A percentile compares a stretch with the other conserved stretches of the same genome.
These are phyloP conservation scores for Pseudophaeomoniella oleicola DNA, from an alignment of 2,329 filamentous ascomycete genomes.

Conservation along the genomic window DNA sequence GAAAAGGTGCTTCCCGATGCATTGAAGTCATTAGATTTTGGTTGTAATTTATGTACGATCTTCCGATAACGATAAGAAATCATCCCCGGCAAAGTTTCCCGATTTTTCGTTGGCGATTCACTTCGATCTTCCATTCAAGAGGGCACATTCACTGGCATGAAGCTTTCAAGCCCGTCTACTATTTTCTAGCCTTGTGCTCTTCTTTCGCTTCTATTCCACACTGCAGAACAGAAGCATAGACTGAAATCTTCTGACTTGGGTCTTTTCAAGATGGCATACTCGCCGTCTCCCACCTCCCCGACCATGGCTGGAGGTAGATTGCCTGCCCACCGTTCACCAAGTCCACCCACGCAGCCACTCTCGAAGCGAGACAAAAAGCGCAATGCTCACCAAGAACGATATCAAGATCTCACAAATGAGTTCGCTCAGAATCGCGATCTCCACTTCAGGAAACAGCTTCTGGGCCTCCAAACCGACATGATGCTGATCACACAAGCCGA, in stretches of 20 bases:
- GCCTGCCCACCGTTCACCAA: conserved; percentile 12
- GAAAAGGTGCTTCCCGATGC: too few relatives aligned
- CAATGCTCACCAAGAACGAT: conserved; percentile 64
- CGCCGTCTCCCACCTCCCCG: conserved; percentile 21
- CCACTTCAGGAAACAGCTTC: conserved; percentile 77
- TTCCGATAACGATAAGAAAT: too few relatives aligned
- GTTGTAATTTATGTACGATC: too few relatives aligned
- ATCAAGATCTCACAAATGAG: conserved; percentile 59
- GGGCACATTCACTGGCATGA: too few relatives aligned
- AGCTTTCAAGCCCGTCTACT: too few relatives aligned
- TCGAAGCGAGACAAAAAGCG: conserved; percentile 88
- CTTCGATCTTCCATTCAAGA: too few relatives aligned
- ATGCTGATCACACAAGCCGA: conserved; percentile 74
- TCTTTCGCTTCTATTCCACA: not conserved
- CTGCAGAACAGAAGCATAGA: not conserved
- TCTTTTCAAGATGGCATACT: conserved; percentile 20
- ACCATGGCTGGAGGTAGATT: conserved; percentile 1
- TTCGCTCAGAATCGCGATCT: conserved; percentile 70
- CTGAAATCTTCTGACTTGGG: not conserved
- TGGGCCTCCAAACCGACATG: conserved; percentile 84
- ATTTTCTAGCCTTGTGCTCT: too few relatives aligned
- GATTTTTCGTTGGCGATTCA: too few relatives aligned
- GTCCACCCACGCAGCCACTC: conserved; percentile 30
- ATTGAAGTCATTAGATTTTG: too few relatives aligned
- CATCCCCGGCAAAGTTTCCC: too few relatives aligned